A percentile compares a stretch with the other conserved stretches of the same genome.
Conservation (phyloP, 805 yeast genomes). For the Starmerella sirachaensis region DNA sequence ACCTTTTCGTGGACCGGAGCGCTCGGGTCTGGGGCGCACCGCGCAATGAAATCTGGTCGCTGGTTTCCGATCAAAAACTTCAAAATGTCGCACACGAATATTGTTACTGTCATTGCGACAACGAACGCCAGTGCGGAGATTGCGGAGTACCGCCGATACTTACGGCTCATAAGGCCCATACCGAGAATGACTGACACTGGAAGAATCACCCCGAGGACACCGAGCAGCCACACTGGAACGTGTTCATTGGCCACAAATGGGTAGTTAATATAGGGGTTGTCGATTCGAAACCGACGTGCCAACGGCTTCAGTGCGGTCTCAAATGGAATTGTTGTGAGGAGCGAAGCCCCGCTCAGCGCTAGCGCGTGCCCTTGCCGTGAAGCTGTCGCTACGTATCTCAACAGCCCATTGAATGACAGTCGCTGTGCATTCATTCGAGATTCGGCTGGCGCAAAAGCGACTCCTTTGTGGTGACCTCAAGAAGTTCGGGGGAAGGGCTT, state of each 20-base stretch:
- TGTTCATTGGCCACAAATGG: constrained; percentile 69
- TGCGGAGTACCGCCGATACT: constrained; percentile 31
- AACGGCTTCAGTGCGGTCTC: constrained; percentile 39
- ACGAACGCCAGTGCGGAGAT: constrained; percentile 55
- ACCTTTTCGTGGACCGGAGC: constrained; percentile 37
- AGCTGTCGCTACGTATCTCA: no score
- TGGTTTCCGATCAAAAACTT: constrained; percentile 82
- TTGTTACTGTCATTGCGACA: constrained; percentile 47
- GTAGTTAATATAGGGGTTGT: constrained; percentile 67
- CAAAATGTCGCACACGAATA: constrained; percentile 55
- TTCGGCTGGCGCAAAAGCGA: no score
- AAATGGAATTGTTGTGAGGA: constrained; percentile 17
- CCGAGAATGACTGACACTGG: constrained; percentile 24
- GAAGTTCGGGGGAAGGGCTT: no score
- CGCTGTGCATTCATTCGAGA: no score
- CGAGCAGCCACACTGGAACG: constrained; percentile 45
- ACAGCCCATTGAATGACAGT: no score
- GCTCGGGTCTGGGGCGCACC: constrained; percentile 58
- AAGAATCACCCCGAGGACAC: constrained; percentile 28
- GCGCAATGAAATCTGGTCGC: constrained; percentile 81
- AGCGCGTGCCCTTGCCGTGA: no score
- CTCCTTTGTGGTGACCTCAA: no score
- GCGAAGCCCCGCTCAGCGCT: no score
- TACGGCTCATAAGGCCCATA: constrained; percentile 10
- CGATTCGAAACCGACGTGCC: constrained; percentile 63